These are phyloP conservation scores for Apocynum venetum DNA, from an alignment of 257 asterid genomes.

Conservation along the genomic window DNA sequence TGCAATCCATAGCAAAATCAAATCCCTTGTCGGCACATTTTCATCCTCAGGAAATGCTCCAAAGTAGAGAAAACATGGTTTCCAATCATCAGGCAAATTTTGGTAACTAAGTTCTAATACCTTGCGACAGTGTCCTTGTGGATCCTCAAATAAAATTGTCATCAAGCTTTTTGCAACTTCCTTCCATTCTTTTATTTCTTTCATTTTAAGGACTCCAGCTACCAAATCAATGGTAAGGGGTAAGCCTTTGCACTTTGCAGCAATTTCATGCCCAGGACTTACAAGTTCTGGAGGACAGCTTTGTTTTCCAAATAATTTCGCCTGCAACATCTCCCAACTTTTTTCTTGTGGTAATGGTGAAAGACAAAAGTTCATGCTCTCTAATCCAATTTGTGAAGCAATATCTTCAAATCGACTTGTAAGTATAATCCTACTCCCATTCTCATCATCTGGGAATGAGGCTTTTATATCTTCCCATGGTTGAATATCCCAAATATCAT, in stretches of 20 bases:
- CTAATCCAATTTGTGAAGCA: background rate
- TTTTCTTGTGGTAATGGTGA: background rate
- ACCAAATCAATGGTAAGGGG: too few species aligned
- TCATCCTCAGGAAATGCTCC: constrained; percentile 4
- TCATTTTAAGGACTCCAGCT: background rate
- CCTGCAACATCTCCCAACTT: background rate
- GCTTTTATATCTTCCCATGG: background rate
- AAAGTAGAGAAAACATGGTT: constrained; percentile 13
- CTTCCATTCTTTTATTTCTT: background rate
- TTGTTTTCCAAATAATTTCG: background rate
- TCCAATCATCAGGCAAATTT: constrained; percentile 1
- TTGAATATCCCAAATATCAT: constrained; percentile 9
- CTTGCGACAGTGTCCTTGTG: background rate
- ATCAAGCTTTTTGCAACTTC: background rate
- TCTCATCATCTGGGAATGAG: background rate
- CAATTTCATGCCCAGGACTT: background rate
- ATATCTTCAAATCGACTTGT: constrained; percentile 3
- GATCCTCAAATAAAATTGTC: background rate
- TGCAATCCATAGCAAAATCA: constrained; percentile 2
- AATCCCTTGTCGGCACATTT: background rate
- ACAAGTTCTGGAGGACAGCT: background rate
- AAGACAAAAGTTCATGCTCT: background rate
- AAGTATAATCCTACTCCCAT: background rate
- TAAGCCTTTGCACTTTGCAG: too few species aligned
- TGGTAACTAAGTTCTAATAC: background rate